A percentile compares a stretch with the other conserved stretches of the same genome.
Conservation (phyloP, 2,329 filamentous ascomycete genomes). For the Ambrosiella cleistominuta region DNA sequence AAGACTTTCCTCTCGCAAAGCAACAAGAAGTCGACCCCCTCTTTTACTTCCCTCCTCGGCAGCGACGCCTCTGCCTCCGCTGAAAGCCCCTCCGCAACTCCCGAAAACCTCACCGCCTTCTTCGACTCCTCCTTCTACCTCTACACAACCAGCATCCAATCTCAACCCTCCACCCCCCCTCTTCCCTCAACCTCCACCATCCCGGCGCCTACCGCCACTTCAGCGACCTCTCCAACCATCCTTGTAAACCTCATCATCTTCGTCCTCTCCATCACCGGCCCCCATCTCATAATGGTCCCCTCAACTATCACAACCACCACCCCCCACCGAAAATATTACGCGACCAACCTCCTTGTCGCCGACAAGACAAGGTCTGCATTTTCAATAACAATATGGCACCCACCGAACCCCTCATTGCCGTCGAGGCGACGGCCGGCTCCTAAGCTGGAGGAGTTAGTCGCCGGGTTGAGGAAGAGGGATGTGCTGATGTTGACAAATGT, state of each 20-base stretch:
- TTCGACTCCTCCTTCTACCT: neutral
- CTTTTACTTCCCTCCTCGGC: neutral
- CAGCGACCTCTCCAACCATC: conserved; percentile 40
- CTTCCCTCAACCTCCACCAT: conserved; percentile 3
- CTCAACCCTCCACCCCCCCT: neutral
- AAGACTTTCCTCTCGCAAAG: neutral
- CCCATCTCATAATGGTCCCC: conserved; percentile 39
- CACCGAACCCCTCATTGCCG: neutral
- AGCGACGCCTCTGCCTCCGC: neutral
- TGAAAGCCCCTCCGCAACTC: neutral
- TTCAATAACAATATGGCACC: conserved; percentile 64
- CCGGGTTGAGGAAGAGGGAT: conserved; percentile 48
- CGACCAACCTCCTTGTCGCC: conserved; percentile 64
- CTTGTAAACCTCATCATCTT: conserved; percentile 70
- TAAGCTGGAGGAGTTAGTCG: conserved; percentile 2
- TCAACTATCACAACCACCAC: neutral
- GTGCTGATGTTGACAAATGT: conserved; percentile 67
- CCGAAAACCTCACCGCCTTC: neutral
- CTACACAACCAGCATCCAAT: neutral
- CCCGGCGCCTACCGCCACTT: conserved; percentile 17
- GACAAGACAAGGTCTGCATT: conserved; percentile 76
- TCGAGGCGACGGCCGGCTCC: neutral
- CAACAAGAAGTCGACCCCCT: neutral
- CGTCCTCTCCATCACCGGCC: conserved; percentile 52
- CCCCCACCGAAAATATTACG: conserved; percentile 28